A percentile compares a stretch with the other conserved stretches of the same genome.
Conservation (phyloP, 257 asterid species). For the Asclepias syriaca region DNA sequence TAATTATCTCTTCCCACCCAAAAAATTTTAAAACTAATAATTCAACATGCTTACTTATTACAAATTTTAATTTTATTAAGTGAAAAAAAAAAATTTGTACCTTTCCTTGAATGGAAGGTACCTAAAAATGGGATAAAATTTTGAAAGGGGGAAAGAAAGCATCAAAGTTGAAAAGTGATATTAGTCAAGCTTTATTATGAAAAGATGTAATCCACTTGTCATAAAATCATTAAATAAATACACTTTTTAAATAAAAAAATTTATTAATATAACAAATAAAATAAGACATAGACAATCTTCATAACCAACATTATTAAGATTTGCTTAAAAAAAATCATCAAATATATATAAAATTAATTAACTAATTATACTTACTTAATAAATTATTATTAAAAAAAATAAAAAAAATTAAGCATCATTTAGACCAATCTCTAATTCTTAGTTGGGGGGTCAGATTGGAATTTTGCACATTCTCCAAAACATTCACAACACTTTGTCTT, state of each 20-base stretch:
- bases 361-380: no score
- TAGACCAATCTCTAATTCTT: neutral
- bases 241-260: no score
- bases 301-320: constrained; percentile 7
- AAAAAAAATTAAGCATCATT: no score
- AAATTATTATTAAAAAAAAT: no score
- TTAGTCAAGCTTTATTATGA: constrained; percentile 31
- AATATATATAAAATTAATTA: neutral
- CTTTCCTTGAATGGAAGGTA: constrained; percentile 16
- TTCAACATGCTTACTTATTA: no score
- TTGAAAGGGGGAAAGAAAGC: constrained; percentile 6
- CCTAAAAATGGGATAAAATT: constrained; percentile 6
- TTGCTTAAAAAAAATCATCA: neutral
- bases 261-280: no score
- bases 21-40: no score
- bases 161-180: constrained; percentile 14
- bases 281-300: neutral
- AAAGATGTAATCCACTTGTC: constrained; percentile 33
- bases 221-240: neutral
- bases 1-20: no score
- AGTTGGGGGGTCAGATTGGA: constrained; percentile 39
- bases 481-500: constrained; percentile 48
- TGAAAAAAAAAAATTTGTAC: no score
- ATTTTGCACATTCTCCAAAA: constrained; percentile 69
- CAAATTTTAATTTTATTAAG: no score